These are phyloP conservation scores for Ciborinia camelliae DNA, from an alignment of 2,329 filamentous ascomycete genomes.

Conservation along the genomic window DNA sequence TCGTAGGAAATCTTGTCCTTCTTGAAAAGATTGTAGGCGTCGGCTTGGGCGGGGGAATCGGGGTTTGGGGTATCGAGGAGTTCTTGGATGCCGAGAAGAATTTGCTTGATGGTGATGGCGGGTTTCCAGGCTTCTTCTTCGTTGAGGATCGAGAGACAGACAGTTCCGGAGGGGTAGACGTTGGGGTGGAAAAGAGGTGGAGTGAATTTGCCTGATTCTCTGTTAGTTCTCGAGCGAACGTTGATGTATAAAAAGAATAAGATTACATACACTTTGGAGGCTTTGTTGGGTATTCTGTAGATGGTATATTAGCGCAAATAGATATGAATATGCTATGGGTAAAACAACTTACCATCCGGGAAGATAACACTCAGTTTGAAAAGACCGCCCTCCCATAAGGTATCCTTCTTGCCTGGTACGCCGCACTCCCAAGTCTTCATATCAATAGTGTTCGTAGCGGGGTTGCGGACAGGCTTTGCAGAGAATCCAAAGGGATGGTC, in stretches of 20 bases:
- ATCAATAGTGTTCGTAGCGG: conserved; percentile 73
- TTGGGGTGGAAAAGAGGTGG: conserved; percentile 97
- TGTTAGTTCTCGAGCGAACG: conserved; percentile 26
- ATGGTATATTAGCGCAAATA: conserved; percentile 29
- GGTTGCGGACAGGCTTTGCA: conserved; percentile 77
- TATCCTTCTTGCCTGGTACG: conserved; percentile 93
- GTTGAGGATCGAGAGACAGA: conserved; percentile 94
- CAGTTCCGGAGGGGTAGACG: conserved; percentile 96
- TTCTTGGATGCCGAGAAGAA: conserved; percentile 92
- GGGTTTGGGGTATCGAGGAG: conserved; percentile 95
- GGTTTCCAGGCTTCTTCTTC: conserved; percentile 99
- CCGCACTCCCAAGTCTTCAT: conserved; percentile 96
- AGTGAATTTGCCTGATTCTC: conserved; percentile 74
- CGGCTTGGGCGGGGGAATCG: conserved; percentile 92
- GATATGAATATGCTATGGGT: not conserved
- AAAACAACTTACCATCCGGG: conserved; percentile 70
- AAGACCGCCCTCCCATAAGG: conserved; percentile 94
- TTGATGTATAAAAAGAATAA: conserved; percentile 20
- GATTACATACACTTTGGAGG: conserved; percentile 84
- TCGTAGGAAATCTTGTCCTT: conserved; percentile 86
- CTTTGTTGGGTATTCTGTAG: conserved; percentile 92
- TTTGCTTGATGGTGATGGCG: conserved; percentile 97
- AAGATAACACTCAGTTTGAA: conserved; percentile 94
- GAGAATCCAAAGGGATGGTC: conserved; percentile 98
- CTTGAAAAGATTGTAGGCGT: conserved; percentile 96